Percentiles rank a stretch among this genome's conserved stretches.
phyloP scores from a whole-genome alignment of 1,284 basidiomycete genomes.

The Cryptococcus sp. region DNA sequence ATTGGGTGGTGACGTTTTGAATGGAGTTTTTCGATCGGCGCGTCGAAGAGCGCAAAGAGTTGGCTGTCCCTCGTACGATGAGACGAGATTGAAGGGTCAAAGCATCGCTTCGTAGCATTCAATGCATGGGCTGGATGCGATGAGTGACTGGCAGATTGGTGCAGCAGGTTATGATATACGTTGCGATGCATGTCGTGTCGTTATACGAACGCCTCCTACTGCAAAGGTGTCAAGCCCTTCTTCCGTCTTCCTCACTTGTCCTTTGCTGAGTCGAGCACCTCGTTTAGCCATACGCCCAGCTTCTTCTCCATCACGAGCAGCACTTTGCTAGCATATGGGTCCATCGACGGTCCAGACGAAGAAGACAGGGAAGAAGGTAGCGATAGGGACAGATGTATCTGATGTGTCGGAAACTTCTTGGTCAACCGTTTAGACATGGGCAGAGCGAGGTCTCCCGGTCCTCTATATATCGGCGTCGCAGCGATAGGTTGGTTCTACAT shows the following conservation, averaged over 20 bases:
- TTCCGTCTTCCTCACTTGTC: background rate
- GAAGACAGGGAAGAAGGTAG: conserved; percentile 30
- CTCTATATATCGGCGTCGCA: conserved; percentile 63
- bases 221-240: background rate
- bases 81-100: too few species aligned
- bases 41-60: too few species aligned
- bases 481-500: conserved; percentile 49
- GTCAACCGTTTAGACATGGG: conserved; percentile 73
- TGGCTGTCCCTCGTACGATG: too few species aligned
- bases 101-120: too few species aligned
- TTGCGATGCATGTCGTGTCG: too few species aligned
- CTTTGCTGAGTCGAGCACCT: conserved; percentile 12
- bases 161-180: too few species aligned
- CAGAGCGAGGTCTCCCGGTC: conserved; percentile 59
- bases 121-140: too few species aligned
- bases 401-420: conserved; percentile 27
- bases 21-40: too few species aligned
- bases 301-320: conserved; percentile 43
- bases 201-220: background rate
- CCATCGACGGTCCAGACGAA: conserved; percentile 25
- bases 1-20: background rate
- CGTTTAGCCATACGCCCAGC: conserved; percentile 31
- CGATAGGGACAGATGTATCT: conserved; percentile 42
- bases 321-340: conserved; percentile 36
- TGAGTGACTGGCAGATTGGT: too few species aligned